These are phyloP conservation scores for Crithidia mellificae DNA, from an alignment of 208 protist genomes.

Conservation along the genomic window DNA sequence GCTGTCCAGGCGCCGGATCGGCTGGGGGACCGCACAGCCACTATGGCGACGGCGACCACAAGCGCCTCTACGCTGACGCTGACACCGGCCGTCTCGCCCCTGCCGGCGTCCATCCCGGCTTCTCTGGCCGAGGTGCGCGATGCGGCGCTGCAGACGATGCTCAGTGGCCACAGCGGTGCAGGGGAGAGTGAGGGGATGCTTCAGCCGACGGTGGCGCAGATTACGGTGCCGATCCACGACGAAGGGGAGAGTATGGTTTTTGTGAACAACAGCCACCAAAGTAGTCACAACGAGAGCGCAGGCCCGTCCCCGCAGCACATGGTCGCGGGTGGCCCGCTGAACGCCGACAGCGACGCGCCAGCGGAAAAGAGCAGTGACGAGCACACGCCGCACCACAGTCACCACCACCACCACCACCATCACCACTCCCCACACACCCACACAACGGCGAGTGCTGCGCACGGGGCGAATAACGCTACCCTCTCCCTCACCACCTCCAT, in stretches of 20 bases:
- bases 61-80: background rate
- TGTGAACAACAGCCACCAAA: background rate
- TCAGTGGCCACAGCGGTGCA: background rate
- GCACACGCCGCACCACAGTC: conserved; percentile 12
- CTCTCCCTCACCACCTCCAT: conserved; percentile 18
- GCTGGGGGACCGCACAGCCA: background rate
- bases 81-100: background rate
- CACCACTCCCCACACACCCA: background rate
- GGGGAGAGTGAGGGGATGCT: background rate
- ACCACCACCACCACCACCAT: conserved; percentile 11
- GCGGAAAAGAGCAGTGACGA: background rate
- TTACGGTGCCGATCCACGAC: conserved; percentile 14
- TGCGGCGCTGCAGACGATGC: background rate
- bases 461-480: conserved; percentile 4
- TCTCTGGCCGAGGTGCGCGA: background rate
- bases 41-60: background rate
- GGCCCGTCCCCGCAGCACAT: background rate
- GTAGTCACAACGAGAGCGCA: too few relatives aligned
- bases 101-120: background rate
- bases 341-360: background rate
- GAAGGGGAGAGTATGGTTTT: conserved; percentile 2
- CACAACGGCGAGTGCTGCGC: too few relatives aligned
- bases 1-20: background rate
- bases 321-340: background rate
- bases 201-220: conserved; percentile 16